These are phyloP conservation scores for Paramecium sonneborni DNA, from an alignment of 73 alveolate genomes.

Conservation along the genomic window DNA sequence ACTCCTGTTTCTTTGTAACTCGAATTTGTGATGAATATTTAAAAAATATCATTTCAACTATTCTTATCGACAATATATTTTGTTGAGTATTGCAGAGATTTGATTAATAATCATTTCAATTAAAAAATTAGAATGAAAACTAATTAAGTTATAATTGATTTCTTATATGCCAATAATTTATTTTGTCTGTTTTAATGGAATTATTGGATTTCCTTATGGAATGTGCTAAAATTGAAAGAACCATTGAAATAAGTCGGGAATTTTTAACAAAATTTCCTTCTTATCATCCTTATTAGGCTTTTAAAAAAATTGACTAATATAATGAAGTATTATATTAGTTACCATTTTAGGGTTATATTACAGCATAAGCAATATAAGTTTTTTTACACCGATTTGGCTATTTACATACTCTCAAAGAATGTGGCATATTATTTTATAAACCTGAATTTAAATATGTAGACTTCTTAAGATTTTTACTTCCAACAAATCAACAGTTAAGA, in stretches of 20 bases:
- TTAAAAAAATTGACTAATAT: neutral
- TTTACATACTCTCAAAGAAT: conserved; percentile 4
- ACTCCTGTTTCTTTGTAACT: too few species aligned
- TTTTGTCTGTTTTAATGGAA: conserved; percentile 42
- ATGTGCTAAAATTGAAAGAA: conserved; percentile 12
- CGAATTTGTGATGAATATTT: too few species aligned
- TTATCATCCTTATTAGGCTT: conserved; percentile 29
- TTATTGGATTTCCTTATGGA: conserved; percentile 36
- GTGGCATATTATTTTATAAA: conserved; percentile 21
- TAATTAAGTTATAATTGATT: neutral
- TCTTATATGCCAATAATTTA: neutral
- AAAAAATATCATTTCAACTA: too few species aligned
- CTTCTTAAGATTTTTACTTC: conserved; percentile 34
- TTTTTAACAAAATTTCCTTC: neutral
- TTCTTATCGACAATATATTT: neutral
- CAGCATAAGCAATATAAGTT: neutral
- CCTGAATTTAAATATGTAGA: conserved; percentile 11
- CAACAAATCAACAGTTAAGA: conserved; percentile 4
- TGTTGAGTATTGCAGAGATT: too few species aligned
- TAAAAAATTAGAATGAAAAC: too few species aligned
- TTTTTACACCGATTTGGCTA: neutral
- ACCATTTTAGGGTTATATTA: neutral
- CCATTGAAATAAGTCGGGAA: conserved; percentile 31
- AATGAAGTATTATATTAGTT: neutral
- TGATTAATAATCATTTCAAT: too few species aligned